Evolutionary conservation across 441 rosid species (phyloP).

Genomic region (Bocquillonia castaneifolia): DNA sequence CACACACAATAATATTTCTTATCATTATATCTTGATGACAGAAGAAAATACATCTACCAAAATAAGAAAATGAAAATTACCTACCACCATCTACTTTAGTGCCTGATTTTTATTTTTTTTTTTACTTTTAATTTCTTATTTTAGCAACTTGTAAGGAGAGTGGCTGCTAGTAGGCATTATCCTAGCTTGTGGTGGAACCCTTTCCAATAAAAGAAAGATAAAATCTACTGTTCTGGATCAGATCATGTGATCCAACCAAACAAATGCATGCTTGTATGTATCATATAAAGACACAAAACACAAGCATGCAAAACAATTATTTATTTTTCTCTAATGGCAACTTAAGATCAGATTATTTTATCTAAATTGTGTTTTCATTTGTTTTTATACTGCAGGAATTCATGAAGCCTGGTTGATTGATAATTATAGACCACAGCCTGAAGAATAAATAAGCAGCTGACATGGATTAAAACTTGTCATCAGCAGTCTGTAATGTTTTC

Average conservation of each 20-base stretch:
- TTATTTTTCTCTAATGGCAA: background rate
- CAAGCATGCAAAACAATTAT: background rate
- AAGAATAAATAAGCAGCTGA: conserved; percentile 31
- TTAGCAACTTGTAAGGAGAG: conserved; percentile 4
- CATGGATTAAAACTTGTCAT: background rate
- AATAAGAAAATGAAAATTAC: no score
- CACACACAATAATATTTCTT: no score
- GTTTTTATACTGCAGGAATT: conserved; percentile 31
- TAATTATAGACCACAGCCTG: conserved; percentile 20
- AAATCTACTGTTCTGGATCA: background rate
- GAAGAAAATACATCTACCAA: no score
- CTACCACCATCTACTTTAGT: background rate
- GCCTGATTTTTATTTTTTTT: background rate
- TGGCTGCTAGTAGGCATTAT: background rate
- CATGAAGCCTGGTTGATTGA: conserved; percentile 28
- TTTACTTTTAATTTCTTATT: background rate
- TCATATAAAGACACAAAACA: no score
- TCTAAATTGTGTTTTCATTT: conserved; percentile 2
- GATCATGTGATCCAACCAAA: background rate
- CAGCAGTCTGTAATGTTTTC: no score
- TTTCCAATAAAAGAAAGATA: background rate
- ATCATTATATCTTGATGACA: no score
- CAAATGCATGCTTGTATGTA: no score
- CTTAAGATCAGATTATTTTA: background rate
- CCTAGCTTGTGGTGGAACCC: background rate